A percentile compares a stretch with the other conserved stretches of the same genome.
These are phyloP conservation scores for Phytophthora cryptogea DNA, from an alignment of 352 stramenopile genomes.

Conservation along the genomic window DNA sequence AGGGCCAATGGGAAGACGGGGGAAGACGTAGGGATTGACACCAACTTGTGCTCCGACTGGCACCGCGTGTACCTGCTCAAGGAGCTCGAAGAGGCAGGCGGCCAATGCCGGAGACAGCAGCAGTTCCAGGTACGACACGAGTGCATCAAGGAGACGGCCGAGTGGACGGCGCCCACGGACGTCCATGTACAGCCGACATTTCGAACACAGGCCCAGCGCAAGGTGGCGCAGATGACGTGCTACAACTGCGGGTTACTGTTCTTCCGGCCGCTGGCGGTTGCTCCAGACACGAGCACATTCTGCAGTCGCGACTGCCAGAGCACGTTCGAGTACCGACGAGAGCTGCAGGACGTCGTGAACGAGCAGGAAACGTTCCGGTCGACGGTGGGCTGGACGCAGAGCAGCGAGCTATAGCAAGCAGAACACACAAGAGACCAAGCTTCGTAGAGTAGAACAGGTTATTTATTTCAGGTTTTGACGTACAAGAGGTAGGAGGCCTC, in stretches of 20 bases:
- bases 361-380: constrained; percentile 22
- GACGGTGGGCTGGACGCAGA: constrained; percentile 25
- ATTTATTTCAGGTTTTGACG: constrained; percentile 36
- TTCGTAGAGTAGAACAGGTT: constrained; percentile 25
- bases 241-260: constrained; percentile 60
- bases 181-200: constrained; percentile 9
- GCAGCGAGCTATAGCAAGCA: constrained; percentile 26
- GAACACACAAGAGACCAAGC: background rate
- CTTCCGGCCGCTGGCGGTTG: constrained; percentile 36
- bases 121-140: constrained; percentile 17
- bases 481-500: constrained; percentile 9
- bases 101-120: constrained; percentile 21
- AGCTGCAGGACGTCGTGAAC: constrained; percentile 51
- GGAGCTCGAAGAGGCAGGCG: constrained; percentile 40
- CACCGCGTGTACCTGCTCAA: constrained; percentile 47
- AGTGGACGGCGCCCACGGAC: constrained; percentile 14
- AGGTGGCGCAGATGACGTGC: constrained; percentile 45
- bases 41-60: constrained; percentile 33
- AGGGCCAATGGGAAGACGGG: constrained; percentile 7
- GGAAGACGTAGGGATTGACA: background rate
- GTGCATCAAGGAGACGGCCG: constrained; percentile 28
- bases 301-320: constrained; percentile 73
- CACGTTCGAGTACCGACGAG: constrained; percentile 52
- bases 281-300: constrained; percentile 35
- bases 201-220: constrained; percentile 21